Percentiles rank a stretch among this genome's conserved stretches.
These are phyloP conservation scores for Apiotrichum montevideense DNA, from an alignment of 1,284 basidiomycete species.

Conservation along the genomic window DNA sequence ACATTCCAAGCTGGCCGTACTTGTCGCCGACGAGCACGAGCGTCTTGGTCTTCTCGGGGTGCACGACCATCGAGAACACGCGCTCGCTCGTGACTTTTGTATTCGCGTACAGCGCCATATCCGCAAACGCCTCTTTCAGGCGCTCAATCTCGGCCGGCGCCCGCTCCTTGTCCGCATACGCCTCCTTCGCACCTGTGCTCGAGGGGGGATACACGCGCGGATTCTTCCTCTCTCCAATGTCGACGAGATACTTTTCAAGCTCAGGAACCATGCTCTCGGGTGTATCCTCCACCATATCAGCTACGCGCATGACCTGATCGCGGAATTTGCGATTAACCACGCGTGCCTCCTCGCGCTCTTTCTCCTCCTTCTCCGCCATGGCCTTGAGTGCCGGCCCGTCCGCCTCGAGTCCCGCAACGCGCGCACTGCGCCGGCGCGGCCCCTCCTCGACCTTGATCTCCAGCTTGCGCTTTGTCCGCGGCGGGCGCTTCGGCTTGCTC, in stretches of 20 bases:
- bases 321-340: slow-evolving; percentile 31
- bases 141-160: slow-evolving; percentile 22
- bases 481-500: slow-evolving; percentile 6
- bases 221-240: background rate
- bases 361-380: slow-evolving; percentile 28
- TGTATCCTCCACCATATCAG: slow-evolving; percentile 33
- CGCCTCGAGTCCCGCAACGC: slow-evolving; percentile 39
- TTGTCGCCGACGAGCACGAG: slow-evolving; percentile 50
- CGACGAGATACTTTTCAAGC: slow-evolving; percentile 10
- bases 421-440: slow-evolving; percentile 32
- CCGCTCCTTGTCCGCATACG: slow-evolving; percentile 22
- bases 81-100: slow-evolving; percentile 47
- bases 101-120: slow-evolving; percentile 38
- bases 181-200: slow-evolving; percentile 12
- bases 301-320: slow-evolving; percentile 32
- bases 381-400: slow-evolving; percentile 30
- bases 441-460: slow-evolving; percentile 20
- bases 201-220: background rate
- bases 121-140: slow-evolving; percentile 31
- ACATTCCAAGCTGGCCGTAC: slow-evolving; percentile 47
- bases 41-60: slow-evolving; percentile 46
- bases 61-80: slow-evolving; percentile 48
- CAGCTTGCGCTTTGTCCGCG: slow-evolving; percentile 2
- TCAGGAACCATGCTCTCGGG: slow-evolving; percentile 16
- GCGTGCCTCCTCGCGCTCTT: slow-evolving; percentile 29